These are phyloP conservation scores for Phylloporus sp. DNA, from an alignment of 768 basidiomycete species.

Conservation along the genomic window DNA sequence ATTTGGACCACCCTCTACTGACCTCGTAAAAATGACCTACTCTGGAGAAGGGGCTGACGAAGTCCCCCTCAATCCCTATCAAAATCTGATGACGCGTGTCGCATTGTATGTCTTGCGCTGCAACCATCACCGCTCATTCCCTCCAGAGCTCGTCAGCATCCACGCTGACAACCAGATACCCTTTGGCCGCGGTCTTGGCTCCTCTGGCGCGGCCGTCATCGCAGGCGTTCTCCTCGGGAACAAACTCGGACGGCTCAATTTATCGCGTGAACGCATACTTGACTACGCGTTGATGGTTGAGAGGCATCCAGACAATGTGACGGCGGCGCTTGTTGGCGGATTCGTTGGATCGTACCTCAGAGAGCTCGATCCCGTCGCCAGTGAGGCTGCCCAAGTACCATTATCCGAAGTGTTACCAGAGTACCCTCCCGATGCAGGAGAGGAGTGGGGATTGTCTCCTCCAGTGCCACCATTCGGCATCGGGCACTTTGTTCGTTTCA, in stretches of 20 bases:
- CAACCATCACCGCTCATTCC: conserved; percentile 70
- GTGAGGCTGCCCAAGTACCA: conserved; percentile 83
- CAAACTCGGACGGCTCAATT: conserved; percentile 68
- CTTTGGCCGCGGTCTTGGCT: conserved; percentile 95
- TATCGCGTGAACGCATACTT: conserved; percentile 70
- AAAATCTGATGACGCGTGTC: conserved; percentile 95
- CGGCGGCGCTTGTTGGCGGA: conserved; percentile 93
- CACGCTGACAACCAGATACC: conserved; percentile 91
- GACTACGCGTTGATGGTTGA: conserved; percentile 99
- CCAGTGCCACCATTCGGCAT: conserved; percentile 87
- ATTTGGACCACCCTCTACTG: conserved; percentile 35
- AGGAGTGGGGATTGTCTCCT: conserved; percentile 86
- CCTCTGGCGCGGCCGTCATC: conserved; percentile 98
- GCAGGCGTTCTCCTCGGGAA: conserved; percentile 91
- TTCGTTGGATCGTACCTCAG: conserved; percentile 95
- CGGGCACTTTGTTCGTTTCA: conserved; percentile 90
- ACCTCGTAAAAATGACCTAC: conserved; percentile 67
- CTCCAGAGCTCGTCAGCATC: conserved; percentile 61
- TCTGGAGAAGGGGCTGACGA: conserved; percentile 85
- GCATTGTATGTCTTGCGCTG: conserved; percentile 98
- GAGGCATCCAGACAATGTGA: conserved; percentile 98
- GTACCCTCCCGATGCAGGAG: conserved; percentile 89
- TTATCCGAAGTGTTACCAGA: conserved; percentile 95
- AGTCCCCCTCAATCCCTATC: conserved; percentile 92
- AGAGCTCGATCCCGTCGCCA: conserved; percentile 80